phyloP scores from a whole-genome alignment of 2,329 filamentous ascomycete species.

The Chaetomium sp. region DNA sequence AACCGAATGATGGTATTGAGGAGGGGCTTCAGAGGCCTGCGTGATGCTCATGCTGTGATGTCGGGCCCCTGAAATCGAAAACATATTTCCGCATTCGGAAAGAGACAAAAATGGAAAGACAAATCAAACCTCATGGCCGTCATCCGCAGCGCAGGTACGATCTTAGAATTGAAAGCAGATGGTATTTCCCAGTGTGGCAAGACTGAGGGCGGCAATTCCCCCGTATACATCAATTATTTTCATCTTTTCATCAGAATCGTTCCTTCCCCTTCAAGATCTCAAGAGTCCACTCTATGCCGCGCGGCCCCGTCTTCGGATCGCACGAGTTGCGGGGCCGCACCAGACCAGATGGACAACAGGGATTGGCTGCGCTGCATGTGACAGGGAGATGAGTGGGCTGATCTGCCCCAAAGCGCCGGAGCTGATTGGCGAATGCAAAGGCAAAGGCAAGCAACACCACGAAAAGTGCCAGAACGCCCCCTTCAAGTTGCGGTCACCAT shows the following conservation, averaged over 20 bases:
- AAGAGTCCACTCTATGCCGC: not conserved
- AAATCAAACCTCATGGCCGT: not conserved
- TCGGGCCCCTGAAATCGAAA: slow-evolving; percentile 7
- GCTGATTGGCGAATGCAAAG: slow-evolving; percentile 21
- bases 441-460: not conserved
- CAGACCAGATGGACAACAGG: not conserved
- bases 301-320: not conserved
- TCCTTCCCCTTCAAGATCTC: slow-evolving; percentile 3
- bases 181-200: not conserved
- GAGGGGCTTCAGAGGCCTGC: not conserved
- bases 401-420: not conserved
- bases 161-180: not conserved
- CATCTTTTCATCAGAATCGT: not conserved
- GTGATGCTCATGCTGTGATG: not conserved
- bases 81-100: slow-evolving; percentile 22
- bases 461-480: not conserved
- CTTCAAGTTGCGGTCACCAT: not conserved
- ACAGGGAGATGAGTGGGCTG: not conserved
- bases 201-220: not conserved
- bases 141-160: not conserved
- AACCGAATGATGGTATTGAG: not conserved
- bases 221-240: not conserved
- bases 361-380: not conserved
- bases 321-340: not conserved
- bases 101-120: not conserved